Percentiles rank a stretch among this genome's conserved stretches.
Evolutionary conservation across 257 asterid species (phyloP).

Genomic region (Petunia secreta): DNA sequence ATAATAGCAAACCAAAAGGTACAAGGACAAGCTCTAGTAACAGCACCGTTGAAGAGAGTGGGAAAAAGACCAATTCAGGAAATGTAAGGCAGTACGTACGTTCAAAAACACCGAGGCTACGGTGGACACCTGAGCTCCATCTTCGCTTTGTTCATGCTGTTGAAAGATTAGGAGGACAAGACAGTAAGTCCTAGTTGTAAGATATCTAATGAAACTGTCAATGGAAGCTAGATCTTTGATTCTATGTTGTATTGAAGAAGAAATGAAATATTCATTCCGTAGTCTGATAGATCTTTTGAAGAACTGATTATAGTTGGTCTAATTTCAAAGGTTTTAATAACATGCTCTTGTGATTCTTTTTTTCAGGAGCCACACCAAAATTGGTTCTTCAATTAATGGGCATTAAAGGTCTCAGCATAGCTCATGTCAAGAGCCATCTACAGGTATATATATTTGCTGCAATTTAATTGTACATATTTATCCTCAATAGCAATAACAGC

Average conservation of each 20-base stretch:
- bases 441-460: slow-evolving; percentile 53
- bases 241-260: neutral
- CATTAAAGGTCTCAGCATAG: slow-evolving; percentile 90
- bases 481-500: neutral
- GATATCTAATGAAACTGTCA: no score
- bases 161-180: slow-evolving; percentile 90
- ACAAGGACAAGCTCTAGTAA: slow-evolving; percentile 66
- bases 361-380: slow-evolving; percentile 92
- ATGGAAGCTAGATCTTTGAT: neutral
- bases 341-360: slow-evolving; percentile 2
- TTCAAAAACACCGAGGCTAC: slow-evolving; percentile 80
- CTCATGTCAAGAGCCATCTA: slow-evolving; percentile 99
- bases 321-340: neutral
- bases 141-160: slow-evolving; percentile 85
- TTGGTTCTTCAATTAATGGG: slow-evolving; percentile 92
- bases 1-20: slow-evolving; percentile 26
- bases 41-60: slow-evolving; percentile 85
- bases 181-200: slow-evolving; percentile 51
- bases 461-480: neutral
- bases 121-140: slow-evolving; percentile 94
- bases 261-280: neutral
- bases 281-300: neutral
- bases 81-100: slow-evolving; percentile 80
- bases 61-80: slow-evolving; percentile 59
- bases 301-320: neutral